Base-by-base conservation (phyloP, 345 rosid genomes). In the Eucalyptus victrix region DNA sequence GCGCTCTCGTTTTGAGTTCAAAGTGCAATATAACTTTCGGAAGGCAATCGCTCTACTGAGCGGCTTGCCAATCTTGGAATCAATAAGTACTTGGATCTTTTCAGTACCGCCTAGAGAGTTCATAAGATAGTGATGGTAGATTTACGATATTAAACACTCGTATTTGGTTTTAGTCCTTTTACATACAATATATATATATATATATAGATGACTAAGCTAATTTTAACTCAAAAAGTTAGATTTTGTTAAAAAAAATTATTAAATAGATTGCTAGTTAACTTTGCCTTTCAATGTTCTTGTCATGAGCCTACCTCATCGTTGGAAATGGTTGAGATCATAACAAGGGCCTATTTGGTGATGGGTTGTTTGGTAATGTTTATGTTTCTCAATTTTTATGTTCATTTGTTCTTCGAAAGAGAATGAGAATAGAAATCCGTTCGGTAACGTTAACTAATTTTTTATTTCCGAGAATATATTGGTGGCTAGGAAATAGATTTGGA, bases 361-460 rank as follows among this genome's bases (percentile, higher is more conserved):
- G 24, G 24, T 1, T 53, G 24, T 53, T 53, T 2, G 1, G 58
- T 53, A 53, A 3, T 19, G 10, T 53, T 53, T 53, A 21, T 53
- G 2, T 53, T 53, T 53, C 58, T 53, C 26, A 4, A 53, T 53
- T 53, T 19, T 2, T 2, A 53, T 53, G 58, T 53, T 53, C 10
- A 3, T 53, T 53, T 53, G 58, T 53, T 53, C 58, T 1, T 53
- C 0, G 24, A 10, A 53, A 53, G 0, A 53, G 2, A 53, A 53
- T 53, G 24, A 53, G 24, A 19, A 19, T 4, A 53, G 0, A 53
- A 53, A 19, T 19, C 2, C 0, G 10, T 19, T 53, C 10, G 0
- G 2, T 53, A 53, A 53, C 2, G 2, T 53, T 53, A 53, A 53
- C 11, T 53, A 53, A 1, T 53, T 53, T 53, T 21, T 53, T 19